Evolutionary conservation across 1,284 basidiomycete species (phyloP), one percentile per base, ranked within the genome.

Genomic region (Puccinia triticina): DNA sequence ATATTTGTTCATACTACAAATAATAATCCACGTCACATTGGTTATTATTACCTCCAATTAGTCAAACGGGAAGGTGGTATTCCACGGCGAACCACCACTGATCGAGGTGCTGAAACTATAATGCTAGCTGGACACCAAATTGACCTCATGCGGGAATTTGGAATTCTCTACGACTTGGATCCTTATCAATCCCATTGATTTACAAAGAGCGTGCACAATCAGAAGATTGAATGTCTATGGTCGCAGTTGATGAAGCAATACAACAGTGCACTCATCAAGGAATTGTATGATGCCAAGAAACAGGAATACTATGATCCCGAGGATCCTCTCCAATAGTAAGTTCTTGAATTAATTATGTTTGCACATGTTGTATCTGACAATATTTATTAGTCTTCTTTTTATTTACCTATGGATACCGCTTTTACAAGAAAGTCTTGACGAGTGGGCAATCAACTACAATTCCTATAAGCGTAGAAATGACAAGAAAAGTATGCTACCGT

Each of bases 1-100:
- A 53, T 73, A n/a, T 73, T 59, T 76, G 53, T 43, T n/a, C 55
- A 46, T 76, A 29, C 26, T 26, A 76, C 26, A 29, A 76, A 76
- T 32, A 76, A 76, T 40, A 32, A 76, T 55, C 74, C 55, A 11
- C 74, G 32, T 29, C 40, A 61, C 26, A 43, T 76, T 76, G 74
- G 53, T 16, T 76, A 76, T 61, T 61, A 76, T 34, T 10, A 46
- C 26, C 74, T 76, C 18, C 48, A 76, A 23, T 40, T 61, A 12
- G 74, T 61, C 29, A 43, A 57, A 43, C 23, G 43, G 48, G 34
- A 40, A 34, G 71, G 71, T 21, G 46, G 71, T 16, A 73, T 73
- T n/a, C 43, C 71, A 11, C 43, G 32, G 21, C 34, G 29, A 37
- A 76, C 55, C 73, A 18, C 73, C 74, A n/a, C 53, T 61, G 14